Conservation (phyloP, 805 yeast species). For the Schizosaccharomyces japonicus region DNA sequence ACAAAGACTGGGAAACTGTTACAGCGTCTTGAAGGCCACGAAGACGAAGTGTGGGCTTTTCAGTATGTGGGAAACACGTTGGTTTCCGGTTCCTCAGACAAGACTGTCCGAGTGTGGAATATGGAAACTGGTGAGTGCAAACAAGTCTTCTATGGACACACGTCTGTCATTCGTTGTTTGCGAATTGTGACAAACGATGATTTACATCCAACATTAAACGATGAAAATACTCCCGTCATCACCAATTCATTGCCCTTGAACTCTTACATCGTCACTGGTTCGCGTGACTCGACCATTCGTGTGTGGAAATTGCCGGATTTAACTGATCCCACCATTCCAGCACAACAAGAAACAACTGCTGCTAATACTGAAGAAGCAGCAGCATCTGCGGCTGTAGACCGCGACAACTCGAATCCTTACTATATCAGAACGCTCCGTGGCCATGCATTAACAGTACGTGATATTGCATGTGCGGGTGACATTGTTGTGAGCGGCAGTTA, state of each 20-base stretch:
- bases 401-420: slow-evolving; percentile 75
- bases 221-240: slow-evolving; percentile 30
- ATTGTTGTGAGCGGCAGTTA: slow-evolving; percentile 72
- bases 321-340: background rate
- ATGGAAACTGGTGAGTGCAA: slow-evolving; percentile 65
- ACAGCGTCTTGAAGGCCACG: slow-evolving; percentile 86
- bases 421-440: slow-evolving; percentile 51
- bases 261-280: slow-evolving; percentile 64
- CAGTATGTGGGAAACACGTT: slow-evolving; percentile 75
- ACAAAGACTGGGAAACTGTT: slow-evolving; percentile 45
- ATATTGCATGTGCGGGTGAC: slow-evolving; percentile 55
- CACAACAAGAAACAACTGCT: background rate
- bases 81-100: slow-evolving; percentile 87
- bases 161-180: slow-evolving; percentile 69
- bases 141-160: slow-evolving; percentile 70
- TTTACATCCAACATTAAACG: slow-evolving; percentile 19
- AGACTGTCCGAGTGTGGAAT: slow-evolving; percentile 94
- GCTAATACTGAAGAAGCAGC: background rate
- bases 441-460: slow-evolving; percentile 48
- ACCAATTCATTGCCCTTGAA: background rate
- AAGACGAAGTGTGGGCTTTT: slow-evolving; percentile 94
- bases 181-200: slow-evolving; percentile 22
- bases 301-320: slow-evolving; percentile 45
- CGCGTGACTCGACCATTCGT: slow-evolving; percentile 73
- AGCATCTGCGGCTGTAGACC: too few species aligned